Evolutionary conservation across 2,329 filamentous ascomycete species (phyloP).

Genomic region (Thelonectria blattea): DNA sequence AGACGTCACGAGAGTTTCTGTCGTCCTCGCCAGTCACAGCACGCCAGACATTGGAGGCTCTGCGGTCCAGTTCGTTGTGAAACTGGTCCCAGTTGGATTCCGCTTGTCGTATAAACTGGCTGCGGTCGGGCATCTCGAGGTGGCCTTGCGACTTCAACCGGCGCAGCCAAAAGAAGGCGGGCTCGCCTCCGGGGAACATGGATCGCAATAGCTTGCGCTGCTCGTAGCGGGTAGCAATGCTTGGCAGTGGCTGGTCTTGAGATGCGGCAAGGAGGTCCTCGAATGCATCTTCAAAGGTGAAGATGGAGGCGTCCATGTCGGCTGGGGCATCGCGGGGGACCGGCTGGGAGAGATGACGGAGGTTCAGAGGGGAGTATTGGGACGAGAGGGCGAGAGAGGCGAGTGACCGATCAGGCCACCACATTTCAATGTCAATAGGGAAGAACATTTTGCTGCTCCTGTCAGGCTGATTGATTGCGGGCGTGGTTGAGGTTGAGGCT

Average conservation of each 20-base stretch:
- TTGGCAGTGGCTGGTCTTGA: slow-evolving; percentile 49
- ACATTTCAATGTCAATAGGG: slow-evolving; percentile 28
- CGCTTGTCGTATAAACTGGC: slow-evolving; percentile 22
- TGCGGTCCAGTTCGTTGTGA: slow-evolving; percentile 40
- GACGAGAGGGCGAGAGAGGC: slow-evolving; percentile 34
- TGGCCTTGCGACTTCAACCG: slow-evolving; percentile 47
- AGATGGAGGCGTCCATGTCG: slow-evolving; percentile 45
- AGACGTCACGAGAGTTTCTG: slow-evolving; percentile 13
- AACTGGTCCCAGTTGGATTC: slow-evolving; percentile 39
- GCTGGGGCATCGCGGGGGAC: slow-evolving; percentile 51
- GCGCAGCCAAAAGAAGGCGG: slow-evolving; percentile 50
- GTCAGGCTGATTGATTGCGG: slow-evolving; percentile 4
- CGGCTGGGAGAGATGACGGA: slow-evolving; percentile 55
- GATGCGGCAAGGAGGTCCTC: slow-evolving; percentile 61
- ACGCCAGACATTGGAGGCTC: slow-evolving; percentile 39
- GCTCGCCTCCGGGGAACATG: slow-evolving; percentile 50
- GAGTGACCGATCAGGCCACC: slow-evolving; percentile 28
- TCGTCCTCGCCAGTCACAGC: slow-evolving; percentile 23
- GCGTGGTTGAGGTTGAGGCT: slow-evolving; percentile 21
- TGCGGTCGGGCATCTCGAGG: slow-evolving; percentile 41
- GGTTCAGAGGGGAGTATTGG: slow-evolving; percentile 44
- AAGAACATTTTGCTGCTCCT: slow-evolving; percentile 21
- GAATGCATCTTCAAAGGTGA: slow-evolving; percentile 63
- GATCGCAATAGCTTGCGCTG: slow-evolving; percentile 46
- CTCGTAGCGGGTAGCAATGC: slow-evolving; percentile 45